phyloP scores from a whole-genome alignment of 2,329 filamentous ascomycete species.

The Xylariales sp. region DNA sequence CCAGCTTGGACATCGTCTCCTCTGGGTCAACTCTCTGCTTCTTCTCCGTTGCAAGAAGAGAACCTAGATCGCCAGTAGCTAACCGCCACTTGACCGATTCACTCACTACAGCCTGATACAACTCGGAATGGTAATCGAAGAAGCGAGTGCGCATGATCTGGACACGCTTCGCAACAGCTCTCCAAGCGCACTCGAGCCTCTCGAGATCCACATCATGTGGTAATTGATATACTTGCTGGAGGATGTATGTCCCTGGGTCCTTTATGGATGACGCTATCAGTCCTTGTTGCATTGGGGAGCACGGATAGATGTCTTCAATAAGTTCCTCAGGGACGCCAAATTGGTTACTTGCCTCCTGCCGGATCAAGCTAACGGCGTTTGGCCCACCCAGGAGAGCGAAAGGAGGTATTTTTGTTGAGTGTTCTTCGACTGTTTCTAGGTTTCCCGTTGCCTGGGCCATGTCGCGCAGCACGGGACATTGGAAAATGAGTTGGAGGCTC shows the following conservation, averaged over 20 bases:
- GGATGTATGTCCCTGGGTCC: neutral
- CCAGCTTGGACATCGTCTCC: neutral
- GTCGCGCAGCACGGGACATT: slow-evolving; percentile 1
- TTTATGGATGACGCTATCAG: neutral
- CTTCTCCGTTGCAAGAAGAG: neutral
- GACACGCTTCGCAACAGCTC: neutral
- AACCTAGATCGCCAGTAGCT: neutral
- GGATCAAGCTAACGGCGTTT: neutral
- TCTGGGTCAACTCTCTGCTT: neutral
- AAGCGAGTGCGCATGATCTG: neutral
- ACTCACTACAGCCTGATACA: neutral
- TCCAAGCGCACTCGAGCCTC: neutral
- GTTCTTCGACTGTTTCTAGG: neutral
- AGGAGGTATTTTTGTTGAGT: neutral
- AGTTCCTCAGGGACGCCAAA: neutral
- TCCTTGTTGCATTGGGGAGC: slow-evolving; percentile 1
- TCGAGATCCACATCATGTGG: neutral
- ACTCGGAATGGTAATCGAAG: neutral
- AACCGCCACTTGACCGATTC: neutral
- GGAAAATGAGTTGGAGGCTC: slow-evolving; percentile 2
- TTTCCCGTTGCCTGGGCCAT: neutral
- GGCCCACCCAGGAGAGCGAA: neutral
- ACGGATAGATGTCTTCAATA: neutral
- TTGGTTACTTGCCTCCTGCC: neutral
- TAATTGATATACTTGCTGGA: neutral